Conservation (phyloP, 2,329 filamentous ascomycete genomes). For the Fusarium xyrophilum region DNA sequence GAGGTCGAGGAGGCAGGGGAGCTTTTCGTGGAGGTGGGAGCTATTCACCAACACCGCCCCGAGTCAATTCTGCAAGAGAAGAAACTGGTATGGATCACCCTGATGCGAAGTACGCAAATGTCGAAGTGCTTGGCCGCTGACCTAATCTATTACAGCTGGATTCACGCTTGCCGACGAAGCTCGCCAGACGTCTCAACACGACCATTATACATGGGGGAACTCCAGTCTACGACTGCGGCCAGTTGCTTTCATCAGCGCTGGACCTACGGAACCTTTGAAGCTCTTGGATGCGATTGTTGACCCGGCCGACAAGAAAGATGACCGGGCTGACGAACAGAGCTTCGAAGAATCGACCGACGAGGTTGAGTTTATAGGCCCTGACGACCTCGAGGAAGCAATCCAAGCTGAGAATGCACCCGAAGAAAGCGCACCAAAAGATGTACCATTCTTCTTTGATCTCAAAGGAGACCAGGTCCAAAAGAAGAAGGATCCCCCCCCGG, state of each 20-base stretch:
- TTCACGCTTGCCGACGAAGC: slow-evolving; percentile 56
- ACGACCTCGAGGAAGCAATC: slow-evolving; percentile 32
- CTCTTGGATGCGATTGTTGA: slow-evolving; percentile 45
- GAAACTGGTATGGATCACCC: slow-evolving; percentile 22
- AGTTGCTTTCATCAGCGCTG: slow-evolving; percentile 62
- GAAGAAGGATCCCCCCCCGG: neutral
- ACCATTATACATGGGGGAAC: slow-evolving; percentile 49
- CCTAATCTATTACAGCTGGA: slow-evolving; percentile 30
- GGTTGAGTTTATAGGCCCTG: slow-evolving; percentile 29
- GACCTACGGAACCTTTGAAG: slow-evolving; percentile 58
- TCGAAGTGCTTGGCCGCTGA: neutral
- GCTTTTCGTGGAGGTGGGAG: slow-evolving; percentile 20
- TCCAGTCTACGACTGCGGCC: slow-evolving; percentile 57
- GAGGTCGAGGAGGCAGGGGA: slow-evolving; percentile 28
- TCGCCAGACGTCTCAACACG: slow-evolving; percentile 56
- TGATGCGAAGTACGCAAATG: neutral
- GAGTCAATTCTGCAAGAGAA: slow-evolving; percentile 8
- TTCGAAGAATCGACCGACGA: neutral
- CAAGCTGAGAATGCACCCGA: slow-evolving; percentile 8
- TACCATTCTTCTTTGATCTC: slow-evolving; percentile 50
- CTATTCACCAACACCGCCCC: slow-evolving; percentile 1
- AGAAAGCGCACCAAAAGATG: neutral
- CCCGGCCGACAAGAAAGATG: neutral
- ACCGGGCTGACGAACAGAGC: neutral
- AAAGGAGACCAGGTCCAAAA: slow-evolving; percentile 37